Evolutionary conservation across 305 asterid genomes (phyloP).

Genomic region (Euphrasia arctica): DNA sequence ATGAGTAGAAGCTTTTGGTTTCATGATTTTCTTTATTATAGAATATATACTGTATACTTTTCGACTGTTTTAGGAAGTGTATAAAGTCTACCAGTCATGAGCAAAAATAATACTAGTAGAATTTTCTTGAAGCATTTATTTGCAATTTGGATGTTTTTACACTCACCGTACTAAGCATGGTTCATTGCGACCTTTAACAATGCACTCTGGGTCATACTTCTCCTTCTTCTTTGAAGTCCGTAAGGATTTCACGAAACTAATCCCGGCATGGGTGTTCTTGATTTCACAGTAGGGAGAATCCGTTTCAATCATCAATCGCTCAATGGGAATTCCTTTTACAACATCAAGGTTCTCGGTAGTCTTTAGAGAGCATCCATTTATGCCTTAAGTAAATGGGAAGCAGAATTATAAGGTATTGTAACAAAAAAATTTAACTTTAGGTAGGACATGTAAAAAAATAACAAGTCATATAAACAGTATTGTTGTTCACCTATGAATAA

Average conservation of each 20-base stretch:
- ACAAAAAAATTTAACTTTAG: not conserved
- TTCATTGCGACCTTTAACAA: slow-evolving; percentile 93
- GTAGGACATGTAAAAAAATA: slow-evolving; percentile 23
- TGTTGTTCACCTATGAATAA: slow-evolving; percentile 61
- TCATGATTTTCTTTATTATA: too few species aligned
- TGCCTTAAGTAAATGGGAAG: slow-evolving; percentile 41
- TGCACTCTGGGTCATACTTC: slow-evolving; percentile 67
- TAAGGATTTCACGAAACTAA: slow-evolving; percentile 57
- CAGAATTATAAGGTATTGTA: not conserved
- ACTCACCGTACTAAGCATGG: slow-evolving; percentile 90
- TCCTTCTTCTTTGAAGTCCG: slow-evolving; percentile 97
- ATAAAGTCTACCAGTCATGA: not conserved
- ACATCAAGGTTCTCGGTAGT: slow-evolving; percentile 80
- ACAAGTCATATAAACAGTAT: slow-evolving; percentile 10
- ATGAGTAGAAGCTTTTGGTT: not conserved
- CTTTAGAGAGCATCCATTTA: slow-evolving; percentile 89
- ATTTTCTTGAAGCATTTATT: not conserved
- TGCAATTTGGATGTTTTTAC: slow-evolving; percentile 11
- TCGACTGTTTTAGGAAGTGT: too few species aligned
- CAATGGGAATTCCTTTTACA: slow-evolving; percentile 75
- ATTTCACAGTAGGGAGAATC: slow-evolving; percentile 97
- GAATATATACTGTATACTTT: too few species aligned
- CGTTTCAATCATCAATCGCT: slow-evolving; percentile 89
- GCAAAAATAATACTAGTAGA: not conserved
- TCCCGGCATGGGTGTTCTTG: slow-evolving; percentile 86